Conservation (phyloP, 2,329 filamentous ascomycete species). For the Colletotrichum costaricense region DNA sequence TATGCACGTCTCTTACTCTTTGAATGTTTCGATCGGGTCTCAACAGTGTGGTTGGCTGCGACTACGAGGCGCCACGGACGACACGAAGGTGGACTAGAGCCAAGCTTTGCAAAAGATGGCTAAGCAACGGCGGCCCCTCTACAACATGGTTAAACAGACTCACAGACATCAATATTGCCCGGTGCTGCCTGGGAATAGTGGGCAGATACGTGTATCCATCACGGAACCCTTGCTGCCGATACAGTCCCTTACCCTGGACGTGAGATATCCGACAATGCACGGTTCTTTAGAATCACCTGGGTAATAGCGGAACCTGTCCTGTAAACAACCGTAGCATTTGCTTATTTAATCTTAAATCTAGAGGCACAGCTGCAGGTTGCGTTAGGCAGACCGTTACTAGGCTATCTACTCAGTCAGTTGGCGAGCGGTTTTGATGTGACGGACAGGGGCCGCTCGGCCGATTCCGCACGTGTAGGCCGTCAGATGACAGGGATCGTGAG, state of each 20-base stretch:
- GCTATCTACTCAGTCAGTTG: background rate
- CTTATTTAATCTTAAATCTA: background rate
- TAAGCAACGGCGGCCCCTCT: background rate
- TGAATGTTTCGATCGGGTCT: background rate
- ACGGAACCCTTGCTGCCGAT: background rate
- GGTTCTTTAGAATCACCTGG: background rate
- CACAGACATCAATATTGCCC: background rate
- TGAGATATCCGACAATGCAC: background rate
- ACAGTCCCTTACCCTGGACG: background rate
- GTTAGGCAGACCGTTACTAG: background rate
- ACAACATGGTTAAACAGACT: background rate
- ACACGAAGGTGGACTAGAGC: background rate
- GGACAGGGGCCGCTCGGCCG: conserved; percentile 8
- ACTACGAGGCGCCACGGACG: background rate
- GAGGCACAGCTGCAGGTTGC: background rate
- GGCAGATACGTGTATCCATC: background rate
- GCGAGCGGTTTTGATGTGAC: conserved; percentile 1
- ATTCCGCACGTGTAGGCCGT: conserved; percentile 29
- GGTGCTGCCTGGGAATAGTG: conserved; percentile 27
- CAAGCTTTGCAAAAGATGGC: conserved; percentile 6
- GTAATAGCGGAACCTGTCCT: background rate
- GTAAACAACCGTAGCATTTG: background rate
- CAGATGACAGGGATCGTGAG: conserved; percentile 3
- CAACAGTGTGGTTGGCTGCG: conserved; percentile 13
- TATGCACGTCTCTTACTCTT: conserved; percentile 19